Conservation (phyloP, 176 grass and related monocot species). For the Oryza officinalis region DNA sequence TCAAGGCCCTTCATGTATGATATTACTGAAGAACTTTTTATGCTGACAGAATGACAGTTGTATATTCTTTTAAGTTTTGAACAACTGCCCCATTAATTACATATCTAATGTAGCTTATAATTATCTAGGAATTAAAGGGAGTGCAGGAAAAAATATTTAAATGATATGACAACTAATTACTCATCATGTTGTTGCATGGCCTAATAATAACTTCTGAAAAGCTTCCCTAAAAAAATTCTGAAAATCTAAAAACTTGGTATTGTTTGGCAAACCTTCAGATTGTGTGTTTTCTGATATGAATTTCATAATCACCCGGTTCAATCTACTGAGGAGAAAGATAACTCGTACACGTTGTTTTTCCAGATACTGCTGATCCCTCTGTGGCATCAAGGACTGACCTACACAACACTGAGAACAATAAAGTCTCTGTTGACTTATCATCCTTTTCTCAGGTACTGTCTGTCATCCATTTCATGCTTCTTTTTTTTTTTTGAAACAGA, state of each 20-base stretch:
- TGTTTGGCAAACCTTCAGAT: constrained; percentile 2
- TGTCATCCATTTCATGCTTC: not conserved
- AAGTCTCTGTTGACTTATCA: not conserved
- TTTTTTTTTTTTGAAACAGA: too few species aligned
- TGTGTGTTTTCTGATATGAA: not conserved
- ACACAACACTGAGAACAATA: constrained; percentile 32
- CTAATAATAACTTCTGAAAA: not conserved
- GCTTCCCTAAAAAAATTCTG: not conserved
- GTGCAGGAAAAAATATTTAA: not conserved
- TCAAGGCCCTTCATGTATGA: not conserved
- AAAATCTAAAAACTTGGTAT: not conserved
- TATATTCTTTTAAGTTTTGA: not conserved
- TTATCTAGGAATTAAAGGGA: not conserved
- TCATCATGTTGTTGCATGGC: not conserved
- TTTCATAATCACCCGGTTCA: not conserved
- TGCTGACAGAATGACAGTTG: not conserved
- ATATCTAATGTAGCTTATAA: not conserved
- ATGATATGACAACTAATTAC: not conserved
- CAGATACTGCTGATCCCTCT: constrained; percentile 28
- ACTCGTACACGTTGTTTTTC: constrained; percentile 35
- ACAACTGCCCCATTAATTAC: not conserved
- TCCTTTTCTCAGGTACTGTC: constrained; percentile 43
- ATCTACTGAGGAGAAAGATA: constrained; percentile 1
- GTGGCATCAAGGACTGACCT: constrained; percentile 25
- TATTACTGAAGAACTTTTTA: not conserved